These are phyloP conservation scores for Kluyveromyces siamensis DNA, from an alignment of 805 yeast genomes.

Conservation along the genomic window DNA sequence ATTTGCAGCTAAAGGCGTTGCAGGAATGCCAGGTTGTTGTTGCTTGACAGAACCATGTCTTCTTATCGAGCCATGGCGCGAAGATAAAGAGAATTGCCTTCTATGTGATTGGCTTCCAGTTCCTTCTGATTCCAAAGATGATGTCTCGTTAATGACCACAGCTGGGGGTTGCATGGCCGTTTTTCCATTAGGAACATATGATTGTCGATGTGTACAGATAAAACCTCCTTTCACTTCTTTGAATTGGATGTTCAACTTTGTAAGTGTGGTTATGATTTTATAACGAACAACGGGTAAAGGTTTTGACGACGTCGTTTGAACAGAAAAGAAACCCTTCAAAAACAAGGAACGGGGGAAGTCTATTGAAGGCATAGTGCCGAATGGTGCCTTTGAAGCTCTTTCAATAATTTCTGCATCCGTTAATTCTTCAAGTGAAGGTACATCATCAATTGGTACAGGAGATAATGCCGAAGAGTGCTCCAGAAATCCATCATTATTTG, in stretches of 20 bases:
- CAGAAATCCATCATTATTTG: conserved; percentile 36
- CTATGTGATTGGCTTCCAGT: conserved; percentile 13
- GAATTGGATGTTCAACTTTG: conserved; percentile 66
- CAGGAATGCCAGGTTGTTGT: conserved; percentile 37
- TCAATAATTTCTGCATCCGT: conserved; percentile 42
- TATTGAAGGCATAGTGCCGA: conserved; percentile 85
- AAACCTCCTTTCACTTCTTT: conserved; percentile 93
- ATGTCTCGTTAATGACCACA: conserved; percentile 5
- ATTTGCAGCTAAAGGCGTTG: conserved; percentile 44
- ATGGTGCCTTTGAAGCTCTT: conserved; percentile 48
- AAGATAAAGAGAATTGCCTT: conserved; percentile 13
- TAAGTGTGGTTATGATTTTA: conserved; percentile 70
- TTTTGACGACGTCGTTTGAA: conserved; percentile 89
- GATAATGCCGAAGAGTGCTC: conserved; percentile 39
- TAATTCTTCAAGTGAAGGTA: conserved; percentile 19
- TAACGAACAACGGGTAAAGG: conserved; percentile 83
- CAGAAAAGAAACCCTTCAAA: conserved; percentile 88
- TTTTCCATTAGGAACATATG: conserved; percentile 2
- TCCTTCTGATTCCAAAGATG: conserved; percentile 6
- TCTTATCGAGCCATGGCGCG: conserved; percentile 32
- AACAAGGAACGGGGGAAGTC: conserved; percentile 87
- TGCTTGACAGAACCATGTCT: conserved; percentile 22
- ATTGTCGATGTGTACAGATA: conserved; percentile 56
- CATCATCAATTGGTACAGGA: conserved; percentile 21
- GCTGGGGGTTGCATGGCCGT: conserved; percentile 7